These are phyloP conservation scores for Cutaneotrichosporon sp. DNA, from an alignment of 1,284 basidiomycete species.

Conservation along the genomic window DNA sequence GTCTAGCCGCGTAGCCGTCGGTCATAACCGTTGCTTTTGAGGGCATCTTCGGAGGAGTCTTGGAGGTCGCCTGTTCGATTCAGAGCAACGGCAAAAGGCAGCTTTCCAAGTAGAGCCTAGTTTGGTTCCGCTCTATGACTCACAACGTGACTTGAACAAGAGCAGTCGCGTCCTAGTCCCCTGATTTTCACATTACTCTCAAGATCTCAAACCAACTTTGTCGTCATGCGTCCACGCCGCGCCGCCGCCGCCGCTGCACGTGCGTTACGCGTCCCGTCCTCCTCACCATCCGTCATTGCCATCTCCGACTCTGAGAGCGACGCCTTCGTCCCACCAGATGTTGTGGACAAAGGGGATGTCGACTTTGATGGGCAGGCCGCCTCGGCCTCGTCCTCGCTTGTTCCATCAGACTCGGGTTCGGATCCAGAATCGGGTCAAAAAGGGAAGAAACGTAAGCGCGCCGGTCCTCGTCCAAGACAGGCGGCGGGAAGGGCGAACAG, in stretches of 20 bases:
- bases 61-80: not conserved
- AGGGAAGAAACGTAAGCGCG: constrained; percentile 15
- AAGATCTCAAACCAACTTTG: not conserved
- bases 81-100: no score
- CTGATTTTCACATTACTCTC: constrained; percentile 1
- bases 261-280: not conserved
- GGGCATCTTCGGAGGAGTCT: not conserved
- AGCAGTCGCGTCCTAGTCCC: not conserved
- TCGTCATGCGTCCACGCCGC: constrained; percentile 7
- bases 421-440: not conserved
- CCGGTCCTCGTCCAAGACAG: not conserved
- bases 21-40: no score
- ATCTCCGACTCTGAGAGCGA: constrained; percentile 10
- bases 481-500: not conserved
- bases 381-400: not conserved
- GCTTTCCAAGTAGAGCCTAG: not conserved
- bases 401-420: not conserved
- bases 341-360: not conserved
- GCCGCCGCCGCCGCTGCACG: constrained; percentile 11
- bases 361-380: not conserved
- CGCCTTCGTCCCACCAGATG: constrained; percentile 1
- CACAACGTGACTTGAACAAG: not conserved
- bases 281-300: constrained; percentile 5
- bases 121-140: constrained; percentile 12
- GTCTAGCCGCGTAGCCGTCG: no score